phyloP scores from a whole-genome alignment of 2,329 filamentous ascomycete species.

The Monilinia aucupariae region DNA sequence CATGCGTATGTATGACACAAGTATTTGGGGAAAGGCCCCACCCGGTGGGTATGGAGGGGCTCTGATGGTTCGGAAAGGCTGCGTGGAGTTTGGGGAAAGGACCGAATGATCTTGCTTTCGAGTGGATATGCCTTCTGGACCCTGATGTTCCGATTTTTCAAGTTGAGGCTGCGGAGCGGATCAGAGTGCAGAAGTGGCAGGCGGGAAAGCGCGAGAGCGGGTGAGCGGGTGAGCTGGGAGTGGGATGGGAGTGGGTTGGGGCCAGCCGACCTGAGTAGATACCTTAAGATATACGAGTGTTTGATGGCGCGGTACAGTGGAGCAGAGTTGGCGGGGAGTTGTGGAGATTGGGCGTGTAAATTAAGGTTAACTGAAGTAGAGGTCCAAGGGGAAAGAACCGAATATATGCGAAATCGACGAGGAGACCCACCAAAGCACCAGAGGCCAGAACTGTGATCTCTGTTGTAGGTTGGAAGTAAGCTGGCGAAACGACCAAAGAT shows the following conservation, averaged over 20 bases:
- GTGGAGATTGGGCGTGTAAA: not conserved
- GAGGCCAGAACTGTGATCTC: not conserved
- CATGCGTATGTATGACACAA: not conserved
- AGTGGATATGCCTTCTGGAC: not conserved
- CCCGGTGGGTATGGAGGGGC: not conserved
- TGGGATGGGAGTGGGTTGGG: not conserved
- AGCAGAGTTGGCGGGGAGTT: not conserved
- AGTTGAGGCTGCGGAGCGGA: not conserved
- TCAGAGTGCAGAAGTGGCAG: not conserved
- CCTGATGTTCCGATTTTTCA: not conserved
- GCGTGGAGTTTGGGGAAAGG: not conserved
- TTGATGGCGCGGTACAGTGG: not conserved
- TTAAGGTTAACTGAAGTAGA: not conserved
- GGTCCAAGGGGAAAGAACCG: slow-evolving; percentile 7
- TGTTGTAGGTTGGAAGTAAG: not conserved
- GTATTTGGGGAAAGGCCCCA: slow-evolving; percentile 6
- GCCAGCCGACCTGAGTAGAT: not conserved
- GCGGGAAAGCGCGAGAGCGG: too few species aligned
- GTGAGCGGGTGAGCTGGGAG: not conserved
- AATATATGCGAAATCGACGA: not conserved
- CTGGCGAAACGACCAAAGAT: not conserved
- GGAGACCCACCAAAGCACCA: not conserved
- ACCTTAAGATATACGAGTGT: not conserved
- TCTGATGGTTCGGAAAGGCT: not conserved
- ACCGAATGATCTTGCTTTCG: not conserved